Percentiles rank a stretch among this genome's conserved stretches.
phyloP scores from a whole-genome alignment of 192 early-diverging fungal genomes.

The Rhizoclosmatium sp. region DNA sequence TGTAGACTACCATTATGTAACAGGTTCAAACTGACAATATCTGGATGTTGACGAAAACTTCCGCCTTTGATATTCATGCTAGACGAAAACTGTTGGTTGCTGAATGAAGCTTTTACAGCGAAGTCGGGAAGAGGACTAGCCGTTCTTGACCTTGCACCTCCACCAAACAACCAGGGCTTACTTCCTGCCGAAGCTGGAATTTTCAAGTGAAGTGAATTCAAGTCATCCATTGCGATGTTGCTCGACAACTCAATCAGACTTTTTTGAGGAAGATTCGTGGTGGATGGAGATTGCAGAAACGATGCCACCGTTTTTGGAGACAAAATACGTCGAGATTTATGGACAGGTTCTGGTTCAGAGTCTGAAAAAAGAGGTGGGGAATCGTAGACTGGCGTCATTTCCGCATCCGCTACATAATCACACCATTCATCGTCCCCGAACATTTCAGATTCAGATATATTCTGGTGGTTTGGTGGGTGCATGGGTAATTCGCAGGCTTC shows the following conservation, averaged over 20 bases:
- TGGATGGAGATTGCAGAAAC: background rate
- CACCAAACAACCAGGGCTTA: constrained; percentile 5
- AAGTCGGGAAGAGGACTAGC: no score
- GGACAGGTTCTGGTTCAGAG: background rate
- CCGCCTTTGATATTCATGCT: no score
- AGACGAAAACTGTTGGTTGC: no score
- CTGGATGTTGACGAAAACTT: no score
- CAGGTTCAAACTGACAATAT: no score
- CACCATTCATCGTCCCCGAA: constrained; percentile 3
- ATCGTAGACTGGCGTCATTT: background rate
- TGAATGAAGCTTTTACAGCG: no score
- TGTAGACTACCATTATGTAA: no score
- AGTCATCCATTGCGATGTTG: background rate
- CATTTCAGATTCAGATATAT: background rate
- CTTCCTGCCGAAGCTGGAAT: background rate
- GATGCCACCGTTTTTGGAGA: background rate
- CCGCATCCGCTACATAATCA: background rate
- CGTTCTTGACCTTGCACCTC: background rate
- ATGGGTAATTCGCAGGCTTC: background rate
- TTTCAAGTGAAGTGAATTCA: constrained; percentile 13
- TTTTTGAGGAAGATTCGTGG: background rate
- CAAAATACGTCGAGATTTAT: background rate
- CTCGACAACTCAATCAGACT: background rate
- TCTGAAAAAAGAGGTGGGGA: constrained; percentile 1
- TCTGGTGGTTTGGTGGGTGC: no score